phyloP scores from a whole-genome alignment of 805 yeast species.

The Saturnispora kantuleensis region DNA sequence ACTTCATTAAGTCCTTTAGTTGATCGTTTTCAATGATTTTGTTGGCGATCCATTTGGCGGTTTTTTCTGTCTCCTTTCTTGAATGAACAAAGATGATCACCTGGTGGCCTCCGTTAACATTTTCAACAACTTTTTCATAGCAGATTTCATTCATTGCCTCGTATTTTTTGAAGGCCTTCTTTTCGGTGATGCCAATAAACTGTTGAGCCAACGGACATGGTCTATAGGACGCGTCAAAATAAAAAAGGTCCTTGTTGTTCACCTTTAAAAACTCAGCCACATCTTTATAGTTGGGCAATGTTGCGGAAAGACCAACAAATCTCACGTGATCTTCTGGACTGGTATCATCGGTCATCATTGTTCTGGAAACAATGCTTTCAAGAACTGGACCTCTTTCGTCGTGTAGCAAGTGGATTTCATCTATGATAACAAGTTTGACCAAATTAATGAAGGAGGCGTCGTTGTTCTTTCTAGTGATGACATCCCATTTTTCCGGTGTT shows the following conservation, averaged over 20 bases:
- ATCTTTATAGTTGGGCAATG: slow-evolving; percentile 80
- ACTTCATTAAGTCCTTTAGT: slow-evolving; percentile 31
- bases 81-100: slow-evolving; percentile 89
- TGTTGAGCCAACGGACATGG: slow-evolving; percentile 92
- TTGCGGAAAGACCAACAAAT: slow-evolving; percentile 82
- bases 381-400: slow-evolving; percentile 94
- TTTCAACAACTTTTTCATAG: slow-evolving; percentile 65
- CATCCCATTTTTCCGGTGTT: slow-evolving; percentile 98
- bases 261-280: slow-evolving; percentile 78
- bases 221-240: slow-evolving; percentile 72
- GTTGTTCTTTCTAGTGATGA: slow-evolving; percentile 72
- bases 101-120: slow-evolving; percentile 57
- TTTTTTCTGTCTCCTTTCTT: slow-evolving; percentile 78
- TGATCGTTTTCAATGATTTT: slow-evolving; percentile 49
- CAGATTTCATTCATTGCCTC: slow-evolving; percentile 89
- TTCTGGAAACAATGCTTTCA: slow-evolving; percentile 78
- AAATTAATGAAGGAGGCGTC: slow-evolving; percentile 55
- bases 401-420: slow-evolving; percentile 87
- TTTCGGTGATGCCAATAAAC: slow-evolving; percentile 80
- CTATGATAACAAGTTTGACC: slow-evolving; percentile 69
- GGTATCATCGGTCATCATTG: slow-evolving; percentile 39
- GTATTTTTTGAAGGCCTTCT: slow-evolving; percentile 63
- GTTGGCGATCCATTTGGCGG: slow-evolving; percentile 66
- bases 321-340: slow-evolving; percentile 40
- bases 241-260: slow-evolving; percentile 51